A percentile compares a stretch with the other conserved stretches of the same genome.
These are phyloP conservation scores for Wickerhamomyces queroliae DNA, from an alignment of 805 yeast species.

Conservation along the genomic window DNA sequence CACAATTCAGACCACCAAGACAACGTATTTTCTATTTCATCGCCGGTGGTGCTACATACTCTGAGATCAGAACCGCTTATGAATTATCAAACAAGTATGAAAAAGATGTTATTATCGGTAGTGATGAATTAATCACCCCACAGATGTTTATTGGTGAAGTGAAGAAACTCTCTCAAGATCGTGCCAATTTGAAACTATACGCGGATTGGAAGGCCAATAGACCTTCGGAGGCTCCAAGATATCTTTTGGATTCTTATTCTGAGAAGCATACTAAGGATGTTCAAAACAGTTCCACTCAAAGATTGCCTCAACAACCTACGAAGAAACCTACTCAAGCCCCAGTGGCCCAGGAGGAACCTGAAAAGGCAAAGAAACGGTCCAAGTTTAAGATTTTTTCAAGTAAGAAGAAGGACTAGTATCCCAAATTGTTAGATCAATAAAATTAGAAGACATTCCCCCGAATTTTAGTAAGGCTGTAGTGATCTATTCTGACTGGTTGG, in stretches of 20 bases:
- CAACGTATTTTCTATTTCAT: constrained; percentile 76
- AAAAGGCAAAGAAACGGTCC: constrained; percentile 38
- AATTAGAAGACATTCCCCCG: neutral
- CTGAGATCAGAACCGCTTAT: constrained; percentile 73
- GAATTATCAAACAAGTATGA: constrained; percentile 57
- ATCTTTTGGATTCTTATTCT: constrained; percentile 30
- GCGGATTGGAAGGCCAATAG: constrained; percentile 27
- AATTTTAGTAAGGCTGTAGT: neutral
- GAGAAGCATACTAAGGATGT: constrained; percentile 6
- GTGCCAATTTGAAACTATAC: constrained; percentile 37
- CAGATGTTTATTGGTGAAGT: constrained; percentile 31
- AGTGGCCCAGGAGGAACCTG: constrained; percentile 8
- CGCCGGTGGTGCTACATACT: constrained; percentile 85
- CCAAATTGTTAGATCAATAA: too few relatives aligned
- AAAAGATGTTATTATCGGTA: constrained; percentile 76
- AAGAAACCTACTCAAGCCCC: constrained; percentile 6
- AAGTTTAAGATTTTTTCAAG: constrained; percentile 43
- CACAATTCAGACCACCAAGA: constrained; percentile 32
- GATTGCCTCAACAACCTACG: constrained; percentile 8
- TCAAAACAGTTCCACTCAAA: constrained; percentile 15
- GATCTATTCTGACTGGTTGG: neutral
- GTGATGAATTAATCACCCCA: constrained; percentile 67
- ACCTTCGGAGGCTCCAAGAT: constrained; percentile 36
- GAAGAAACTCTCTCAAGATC: constrained; percentile 28
- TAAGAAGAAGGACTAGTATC: neutral